A percentile compares a stretch with the other conserved stretches of the same genome.
phyloP scores from a whole-genome alignment of 1,139 yeast species.

The Kodamaea sp. region DNA sequence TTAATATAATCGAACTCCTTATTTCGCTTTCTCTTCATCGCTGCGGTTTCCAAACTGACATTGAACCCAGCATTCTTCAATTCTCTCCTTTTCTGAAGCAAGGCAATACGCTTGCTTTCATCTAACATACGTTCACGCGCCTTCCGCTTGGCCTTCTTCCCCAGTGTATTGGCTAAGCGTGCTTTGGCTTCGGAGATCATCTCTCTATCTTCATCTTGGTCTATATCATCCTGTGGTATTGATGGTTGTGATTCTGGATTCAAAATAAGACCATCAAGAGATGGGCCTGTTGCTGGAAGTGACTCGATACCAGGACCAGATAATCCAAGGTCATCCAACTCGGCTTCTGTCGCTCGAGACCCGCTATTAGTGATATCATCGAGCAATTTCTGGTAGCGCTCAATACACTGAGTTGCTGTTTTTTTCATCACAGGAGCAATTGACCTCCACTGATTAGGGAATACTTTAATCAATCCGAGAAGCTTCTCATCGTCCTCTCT shows the following conservation, averaged over 20 bases:
- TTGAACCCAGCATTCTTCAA: constrained; percentile 81
- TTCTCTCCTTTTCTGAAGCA: constrained; percentile 79
- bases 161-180: constrained; percentile 86
- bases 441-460: constrained; percentile 95
- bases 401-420: constrained; percentile 87
- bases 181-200: constrained; percentile 94
- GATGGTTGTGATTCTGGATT: constrained; percentile 83
- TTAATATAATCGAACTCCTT: constrained; percentile 77
- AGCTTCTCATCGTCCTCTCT: constrained; percentile 74
- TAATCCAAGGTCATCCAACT: constrained; percentile 32
- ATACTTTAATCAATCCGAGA: constrained; percentile 57
- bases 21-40: constrained; percentile 48
- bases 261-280: constrained; percentile 43
- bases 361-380: constrained; percentile 36
- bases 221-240: constrained; percentile 74
- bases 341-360: constrained; percentile 20
- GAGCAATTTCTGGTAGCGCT: constrained; percentile 74
- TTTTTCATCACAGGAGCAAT: constrained; percentile 78
- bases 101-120: constrained; percentile 70
- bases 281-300: constrained; percentile 39
- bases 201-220: constrained; percentile 75
- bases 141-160: constrained; percentile 90
- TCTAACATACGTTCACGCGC: constrained; percentile 78
- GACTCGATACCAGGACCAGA: constrained; percentile 59
- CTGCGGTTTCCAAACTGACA: constrained; percentile 42